Evolutionary conservation across 2,329 filamentous ascomycete species (phyloP).

Genomic region (Pseudogymnoascus sp.): DNA sequence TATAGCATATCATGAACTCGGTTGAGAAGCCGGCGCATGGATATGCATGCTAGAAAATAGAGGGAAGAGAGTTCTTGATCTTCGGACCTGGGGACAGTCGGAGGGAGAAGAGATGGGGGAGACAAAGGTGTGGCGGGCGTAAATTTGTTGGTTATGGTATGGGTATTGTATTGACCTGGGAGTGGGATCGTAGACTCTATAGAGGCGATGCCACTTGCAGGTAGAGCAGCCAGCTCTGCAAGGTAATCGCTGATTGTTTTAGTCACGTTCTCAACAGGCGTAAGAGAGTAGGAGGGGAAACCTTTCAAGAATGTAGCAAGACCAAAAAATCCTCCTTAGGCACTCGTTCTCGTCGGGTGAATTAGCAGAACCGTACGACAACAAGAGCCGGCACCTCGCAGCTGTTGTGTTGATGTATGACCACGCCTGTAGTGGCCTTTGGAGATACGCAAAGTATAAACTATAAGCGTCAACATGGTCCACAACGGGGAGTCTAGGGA

Average conservation of each 20-base stretch:
- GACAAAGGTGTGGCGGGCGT: not conserved
- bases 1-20: slow-evolving; percentile 43
- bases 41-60: slow-evolving; percentile 48
- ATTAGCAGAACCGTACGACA: slow-evolving; percentile 36
- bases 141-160: slow-evolving; percentile 29
- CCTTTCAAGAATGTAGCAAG: slow-evolving; percentile 48
- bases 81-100: slow-evolving; percentile 12
- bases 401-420: slow-evolving; percentile 43
- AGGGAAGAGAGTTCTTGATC: slow-evolving; percentile 41
- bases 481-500: not conserved
- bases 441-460: slow-evolving; percentile 43
- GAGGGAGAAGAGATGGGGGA: not conserved
- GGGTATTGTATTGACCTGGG: slow-evolving; percentile 41
- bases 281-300: slow-evolving; percentile 14
- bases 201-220: slow-evolving; percentile 42
- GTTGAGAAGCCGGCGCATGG: slow-evolving; percentile 41
- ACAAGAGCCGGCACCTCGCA: slow-evolving; percentile 41
- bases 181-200: slow-evolving; percentile 44
- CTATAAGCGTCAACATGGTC: slow-evolving; percentile 21
- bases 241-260: slow-evolving; percentile 39
- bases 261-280: not conserved
- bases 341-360: slow-evolving; percentile 39
- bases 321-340: slow-evolving; percentile 46
- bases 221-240: slow-evolving; percentile 43
- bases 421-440: slow-evolving; percentile 45